Percentiles rank a stretch among this genome's conserved stretches.
Evolutionary conservation across 495 filamentous ascomycete genomes (phyloP).

Genomic region (Xeromyces bisporus): DNA sequence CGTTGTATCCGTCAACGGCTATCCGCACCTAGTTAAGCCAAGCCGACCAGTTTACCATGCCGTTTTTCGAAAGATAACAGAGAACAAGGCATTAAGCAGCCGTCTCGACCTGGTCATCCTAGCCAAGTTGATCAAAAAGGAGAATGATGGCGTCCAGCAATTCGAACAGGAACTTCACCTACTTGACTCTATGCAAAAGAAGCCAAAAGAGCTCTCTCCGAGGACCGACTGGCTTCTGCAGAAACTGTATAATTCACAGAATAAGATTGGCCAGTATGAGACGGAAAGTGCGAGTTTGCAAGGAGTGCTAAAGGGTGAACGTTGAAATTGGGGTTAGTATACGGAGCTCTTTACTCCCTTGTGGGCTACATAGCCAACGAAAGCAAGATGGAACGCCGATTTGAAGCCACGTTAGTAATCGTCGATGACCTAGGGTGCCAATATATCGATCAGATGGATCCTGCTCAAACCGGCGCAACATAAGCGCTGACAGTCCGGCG

Average conservation of each 20-base stretch:
- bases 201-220: slow-evolving; percentile 41
- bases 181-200: slow-evolving; percentile 42
- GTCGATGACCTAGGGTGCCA: too few species aligned
- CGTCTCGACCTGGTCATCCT: slow-evolving; percentile 60
- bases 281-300: slow-evolving; percentile 52
- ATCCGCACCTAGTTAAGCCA: slow-evolving; percentile 56
- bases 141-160: slow-evolving; percentile 60
- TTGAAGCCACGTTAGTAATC: too few species aligned
- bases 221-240: slow-evolving; percentile 53
- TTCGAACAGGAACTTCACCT: slow-evolving; percentile 60
- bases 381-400: too few species aligned
- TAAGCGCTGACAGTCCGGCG: too few species aligned
- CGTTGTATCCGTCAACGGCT: slow-evolving; percentile 53
- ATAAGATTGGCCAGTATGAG: slow-evolving; percentile 61
- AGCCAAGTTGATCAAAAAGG: slow-evolving; percentile 47
- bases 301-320: slow-evolving; percentile 28
- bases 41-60: slow-evolving; percentile 79
- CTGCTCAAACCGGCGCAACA: too few species aligned
- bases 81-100: slow-evolving; percentile 54
- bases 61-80: slow-evolving; percentile 53
- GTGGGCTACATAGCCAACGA: too few species aligned
- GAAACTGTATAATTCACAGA: slow-evolving; percentile 57
- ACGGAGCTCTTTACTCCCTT: too few species aligned
- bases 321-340: too few species aligned
- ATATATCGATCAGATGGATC: too few species aligned